These are phyloP conservation scores for Fusarium sororula DNA, from an alignment of 2,329 filamentous ascomycete species.

Conservation along the genomic window DNA sequence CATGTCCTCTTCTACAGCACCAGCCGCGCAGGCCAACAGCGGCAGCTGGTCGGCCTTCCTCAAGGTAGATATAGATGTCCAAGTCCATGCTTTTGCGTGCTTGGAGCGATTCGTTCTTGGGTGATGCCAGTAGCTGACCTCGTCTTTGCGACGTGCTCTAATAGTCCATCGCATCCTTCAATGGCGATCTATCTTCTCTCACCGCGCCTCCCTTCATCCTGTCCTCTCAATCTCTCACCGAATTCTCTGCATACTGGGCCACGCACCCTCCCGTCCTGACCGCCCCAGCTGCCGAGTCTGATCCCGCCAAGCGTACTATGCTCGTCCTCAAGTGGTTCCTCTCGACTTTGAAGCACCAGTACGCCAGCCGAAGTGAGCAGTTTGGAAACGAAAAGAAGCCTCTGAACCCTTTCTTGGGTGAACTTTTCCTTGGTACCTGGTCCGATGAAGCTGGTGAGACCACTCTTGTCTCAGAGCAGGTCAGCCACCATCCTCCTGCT, in stretches of 20 bases:
- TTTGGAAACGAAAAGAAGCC: constrained; percentile 97
- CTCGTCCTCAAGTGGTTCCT: constrained; percentile 97
- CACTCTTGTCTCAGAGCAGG: constrained; percentile 90
- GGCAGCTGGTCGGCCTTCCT: constrained; percentile 63
- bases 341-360: constrained; percentile 89
- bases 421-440: constrained; percentile 94
- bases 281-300: constrained; percentile 80
- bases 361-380: constrained; percentile 76
- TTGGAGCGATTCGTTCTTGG: neutral
- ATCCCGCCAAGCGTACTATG: constrained; percentile 83
- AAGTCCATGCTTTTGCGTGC: neutral
- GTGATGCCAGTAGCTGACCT: constrained; percentile 21
- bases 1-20: constrained; percentile 45
- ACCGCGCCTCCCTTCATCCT: constrained; percentile 87
- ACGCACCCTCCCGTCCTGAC: constrained; percentile 82
- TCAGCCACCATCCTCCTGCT: constrained; percentile 91
- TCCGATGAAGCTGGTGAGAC: constrained; percentile 83
- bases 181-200: constrained; percentile 81
- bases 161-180: constrained; percentile 81
- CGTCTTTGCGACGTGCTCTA: constrained; percentile 22
- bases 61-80: constrained; percentile 55
- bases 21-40: constrained; percentile 51
- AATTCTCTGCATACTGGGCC: constrained; percentile 86
- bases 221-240: constrained; percentile 78
- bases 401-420: constrained; percentile 93